Base-by-base conservation (phyloP, 148 eudicot genomes). In the Polygonum aviculare region DNA sequence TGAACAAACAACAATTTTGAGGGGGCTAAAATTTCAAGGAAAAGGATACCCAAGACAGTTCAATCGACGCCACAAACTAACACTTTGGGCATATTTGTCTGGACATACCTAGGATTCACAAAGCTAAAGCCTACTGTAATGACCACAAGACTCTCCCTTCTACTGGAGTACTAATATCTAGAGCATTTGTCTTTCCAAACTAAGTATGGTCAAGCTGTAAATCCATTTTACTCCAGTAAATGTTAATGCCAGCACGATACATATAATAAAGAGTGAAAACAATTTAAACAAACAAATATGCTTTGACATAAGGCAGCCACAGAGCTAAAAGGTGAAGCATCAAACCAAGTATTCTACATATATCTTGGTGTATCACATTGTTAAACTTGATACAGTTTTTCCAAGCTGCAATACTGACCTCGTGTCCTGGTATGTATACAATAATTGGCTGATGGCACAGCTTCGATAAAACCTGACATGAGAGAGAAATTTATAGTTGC, bases 391-490 rank as follows among this genome's bases (percentile, higher is more conserved):
- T 7, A 57, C 21, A 67, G n/a, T 36, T n/a, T 15, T 67, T 19
- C 10, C 10, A 36, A 16, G 22, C 19, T 14, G 19, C 18, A 45
- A 45, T 72, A 81, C 83, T 76, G 33, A 93, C 98, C 97, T 94
- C 97, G 52, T 84, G 88, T 74, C 84, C 90, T 40, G 98, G 97
- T 55, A 94, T 92, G 85, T 92, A 94, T 14, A 94, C 98, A 82
- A 82, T 77, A 63, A 94, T 88, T 54, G 90, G 92, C 80, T 91
- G 97, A 79, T 81, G 72, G 79, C 95, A 91, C 87, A 94, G 79
- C 88, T 89, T 94, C 35, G 98, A 94, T 74, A 94, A 75, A 16
- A 94, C 97, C 98, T 93, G 74, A 77, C 16, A 51, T 47, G 69
- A 31, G 79, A 45, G 67, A 15, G 6, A 40, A 67, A 15, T 10